These are phyloP conservation scores for Penicillium steckii DNA, from an alignment of 495 filamentous ascomycete species.

Conservation along the genomic window DNA sequence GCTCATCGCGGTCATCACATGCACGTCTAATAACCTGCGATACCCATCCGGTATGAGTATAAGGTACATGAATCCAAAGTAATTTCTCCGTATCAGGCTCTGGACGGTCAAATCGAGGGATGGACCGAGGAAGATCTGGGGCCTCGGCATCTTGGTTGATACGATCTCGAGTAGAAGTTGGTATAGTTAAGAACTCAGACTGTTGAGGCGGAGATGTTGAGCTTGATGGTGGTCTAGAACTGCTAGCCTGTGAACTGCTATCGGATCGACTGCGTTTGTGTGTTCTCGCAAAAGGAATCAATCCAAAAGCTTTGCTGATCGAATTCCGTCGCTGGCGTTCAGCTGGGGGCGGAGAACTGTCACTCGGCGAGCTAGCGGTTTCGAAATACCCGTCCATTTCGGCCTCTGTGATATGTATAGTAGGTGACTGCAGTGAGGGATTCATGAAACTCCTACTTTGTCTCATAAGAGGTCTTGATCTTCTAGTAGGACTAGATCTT, in stretches of 20 bases:
- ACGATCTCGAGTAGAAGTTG: constrained; percentile 23
- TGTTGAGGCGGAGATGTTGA: constrained; percentile 21
- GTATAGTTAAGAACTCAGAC: constrained; percentile 27
- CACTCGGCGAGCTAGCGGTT: constrained; percentile 8
- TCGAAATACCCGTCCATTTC: constrained; percentile 25
- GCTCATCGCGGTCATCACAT: constrained; percentile 26
- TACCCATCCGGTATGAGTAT: constrained; percentile 66
- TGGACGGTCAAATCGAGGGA: constrained; percentile 40
- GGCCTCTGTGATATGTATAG: constrained; percentile 36
- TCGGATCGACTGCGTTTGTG: constrained; percentile 20
- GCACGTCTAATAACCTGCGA: constrained; percentile 31
- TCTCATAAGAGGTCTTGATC: constrained; percentile 20
- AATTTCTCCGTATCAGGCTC: constrained; percentile 48
- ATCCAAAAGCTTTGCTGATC: constrained; percentile 10
- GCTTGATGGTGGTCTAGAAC: constrained; percentile 20
- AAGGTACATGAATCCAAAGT: constrained; percentile 67
- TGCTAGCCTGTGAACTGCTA: constrained; percentile 14
- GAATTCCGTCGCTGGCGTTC: constrained; percentile 4
- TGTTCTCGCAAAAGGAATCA: constrained; percentile 6
- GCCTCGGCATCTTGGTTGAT: constrained; percentile 20
- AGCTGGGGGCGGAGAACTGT: constrained; percentile 18
- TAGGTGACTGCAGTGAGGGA: constrained; percentile 20
- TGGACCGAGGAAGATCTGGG: constrained; percentile 27
- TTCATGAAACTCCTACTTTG: constrained; percentile 27
- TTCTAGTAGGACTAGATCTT: constrained; percentile 11